Conservation (phyloP, 1,284 basidiomycete species). For the Coniferiporia sulphurascens region DNA sequence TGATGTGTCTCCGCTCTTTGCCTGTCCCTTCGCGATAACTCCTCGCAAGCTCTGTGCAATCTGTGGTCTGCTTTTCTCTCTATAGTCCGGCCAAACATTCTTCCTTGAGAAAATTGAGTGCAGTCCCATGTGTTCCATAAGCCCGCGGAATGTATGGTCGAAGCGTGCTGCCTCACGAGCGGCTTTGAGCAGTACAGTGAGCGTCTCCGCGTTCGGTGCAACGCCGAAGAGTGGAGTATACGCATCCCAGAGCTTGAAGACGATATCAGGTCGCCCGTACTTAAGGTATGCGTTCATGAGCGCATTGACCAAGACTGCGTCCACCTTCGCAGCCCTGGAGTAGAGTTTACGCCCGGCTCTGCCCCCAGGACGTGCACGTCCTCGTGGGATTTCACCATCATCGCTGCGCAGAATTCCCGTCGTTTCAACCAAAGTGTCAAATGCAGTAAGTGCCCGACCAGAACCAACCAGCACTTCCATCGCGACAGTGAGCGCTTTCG, state of each 20-base stretch:
- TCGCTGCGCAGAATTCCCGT: slow-evolving; percentile 28
- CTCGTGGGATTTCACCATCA: slow-evolving; percentile 1
- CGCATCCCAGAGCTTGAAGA: slow-evolving; percentile 59
- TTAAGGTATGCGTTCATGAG: slow-evolving; percentile 49
- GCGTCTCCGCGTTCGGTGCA: slow-evolving; percentile 46
- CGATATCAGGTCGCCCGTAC: slow-evolving; percentile 49
- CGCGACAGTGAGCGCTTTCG: slow-evolving; percentile 44
- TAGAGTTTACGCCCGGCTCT: not conserved
- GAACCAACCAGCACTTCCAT: slow-evolving; percentile 44
- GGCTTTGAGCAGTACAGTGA: slow-evolving; percentile 56
- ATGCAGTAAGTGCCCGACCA: slow-evolving; percentile 42
- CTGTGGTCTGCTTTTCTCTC: not conserved
- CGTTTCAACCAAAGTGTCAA: slow-evolving; percentile 40
- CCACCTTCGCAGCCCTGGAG: slow-evolving; percentile 5
- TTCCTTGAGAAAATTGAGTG: not conserved
- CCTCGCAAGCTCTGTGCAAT: slow-evolving; percentile 25
- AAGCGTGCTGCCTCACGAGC: slow-evolving; percentile 47
- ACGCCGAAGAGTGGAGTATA: slow-evolving; percentile 51
- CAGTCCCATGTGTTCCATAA: slow-evolving; percentile 30
- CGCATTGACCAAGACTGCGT: slow-evolving; percentile 42
- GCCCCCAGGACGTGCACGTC: not conserved
- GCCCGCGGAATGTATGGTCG: slow-evolving; percentile 45
- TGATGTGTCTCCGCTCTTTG: not conserved
- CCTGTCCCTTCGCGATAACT: slow-evolving; percentile 12
- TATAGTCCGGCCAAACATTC: not conserved